Conservation (phyloP, 352 stramenopile genomes). For the Phytopythium helicoides region DNA sequence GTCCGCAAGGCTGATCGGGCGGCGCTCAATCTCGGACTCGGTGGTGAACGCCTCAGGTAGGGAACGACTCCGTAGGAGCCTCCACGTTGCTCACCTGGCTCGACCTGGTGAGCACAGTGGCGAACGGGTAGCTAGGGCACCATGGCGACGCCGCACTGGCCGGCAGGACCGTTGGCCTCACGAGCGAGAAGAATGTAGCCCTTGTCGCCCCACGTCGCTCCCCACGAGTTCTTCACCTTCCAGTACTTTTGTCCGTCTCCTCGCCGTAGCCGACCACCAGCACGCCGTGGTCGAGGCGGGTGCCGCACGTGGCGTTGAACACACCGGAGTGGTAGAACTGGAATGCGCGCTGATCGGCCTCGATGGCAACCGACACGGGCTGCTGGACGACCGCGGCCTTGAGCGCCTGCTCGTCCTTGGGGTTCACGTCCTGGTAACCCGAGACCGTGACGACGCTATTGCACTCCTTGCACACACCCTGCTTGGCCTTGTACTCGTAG, state of each 20-base stretch:
- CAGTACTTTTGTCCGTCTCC: slow-evolving; percentile 88
- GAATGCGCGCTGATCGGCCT: slow-evolving; percentile 93
- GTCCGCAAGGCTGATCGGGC: slow-evolving; percentile 24
- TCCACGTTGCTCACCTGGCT: neutral
- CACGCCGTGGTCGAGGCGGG: slow-evolving; percentile 97
- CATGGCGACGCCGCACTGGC: slow-evolving; percentile 75
- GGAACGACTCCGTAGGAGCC: slow-evolving; percentile 24
- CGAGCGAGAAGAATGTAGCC: slow-evolving; percentile 93
- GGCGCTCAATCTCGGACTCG: slow-evolving; percentile 24
- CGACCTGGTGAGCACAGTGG: slow-evolving; percentile 31
- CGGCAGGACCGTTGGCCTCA: slow-evolving; percentile 36
- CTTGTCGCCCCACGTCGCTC: slow-evolving; percentile 87
- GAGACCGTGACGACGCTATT: slow-evolving; percentile 80
- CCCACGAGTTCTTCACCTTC: slow-evolving; percentile 99
- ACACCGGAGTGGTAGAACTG: slow-evolving; percentile 98
- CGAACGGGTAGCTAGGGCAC: slow-evolving; percentile 72
- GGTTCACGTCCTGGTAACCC: slow-evolving; percentile 86
- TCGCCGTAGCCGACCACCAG: slow-evolving; percentile 95
- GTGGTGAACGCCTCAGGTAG: slow-evolving; percentile 21
- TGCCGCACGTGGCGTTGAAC: slow-evolving; percentile 77
- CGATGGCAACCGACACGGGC: slow-evolving; percentile 93
- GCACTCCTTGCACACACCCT: slow-evolving; percentile 63
- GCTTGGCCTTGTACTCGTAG: slow-evolving; percentile 89
- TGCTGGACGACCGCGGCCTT: slow-evolving; percentile 90
- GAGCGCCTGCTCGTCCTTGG: slow-evolving; percentile 82